Base-by-base conservation (phyloP, 2,329 filamentous ascomycete species). In the Trichoderma oligosporum region DNA sequence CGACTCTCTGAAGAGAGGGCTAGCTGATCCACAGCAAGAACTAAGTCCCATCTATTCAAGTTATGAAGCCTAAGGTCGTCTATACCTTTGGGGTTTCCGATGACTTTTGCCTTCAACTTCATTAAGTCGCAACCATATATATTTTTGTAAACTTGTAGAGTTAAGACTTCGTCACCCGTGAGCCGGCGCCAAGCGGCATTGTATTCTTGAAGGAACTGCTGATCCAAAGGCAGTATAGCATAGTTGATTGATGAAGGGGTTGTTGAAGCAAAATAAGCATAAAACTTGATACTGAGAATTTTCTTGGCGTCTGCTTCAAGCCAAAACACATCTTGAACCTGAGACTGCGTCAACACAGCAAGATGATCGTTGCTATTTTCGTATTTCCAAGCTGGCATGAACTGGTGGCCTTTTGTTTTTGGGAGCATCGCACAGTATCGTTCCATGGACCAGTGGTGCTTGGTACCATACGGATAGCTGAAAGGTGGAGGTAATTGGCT, bases 321-420 rank as follows among this genome's bases (percentile, higher is more conserved):
- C 62, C 61, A 63, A 33, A 41, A 1, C 2, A 42, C 1, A 24
- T 64, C 62, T 11, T 63, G 62, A 12, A 59, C 4, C 2, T 47
- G 9, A 9, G 60, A 45, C 38, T 61, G 60, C 1, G 31, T 51
- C 4, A 58, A 12, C 2, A 39, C 54, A 4, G 52, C 44, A 4
- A 61, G 7, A n/a, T 61, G 61, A 1, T 53, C 41, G 18, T 51
- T 7, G 35, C 61, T 38, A 0, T 45, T 25, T 2, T 36, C 36
- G 2, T 57, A 59, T 14, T 4, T 5, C 29, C 29, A 48, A 14
- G 7, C 9, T 14, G 12, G 2, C 4, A 4, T 11, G 12, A 48
- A 48, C 11, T 8, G 4, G 14, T n/a, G 20, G 6, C 46, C 46
- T 12, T 48, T 48, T n/a, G n/a, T 27, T 16, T 7, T 14, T 5